Evolutionary conservation across 2,329 filamentous ascomycete genomes (phyloP), one percentile per base, ranked within the genome.

Genomic region (Hortaea werneckii): DNA sequence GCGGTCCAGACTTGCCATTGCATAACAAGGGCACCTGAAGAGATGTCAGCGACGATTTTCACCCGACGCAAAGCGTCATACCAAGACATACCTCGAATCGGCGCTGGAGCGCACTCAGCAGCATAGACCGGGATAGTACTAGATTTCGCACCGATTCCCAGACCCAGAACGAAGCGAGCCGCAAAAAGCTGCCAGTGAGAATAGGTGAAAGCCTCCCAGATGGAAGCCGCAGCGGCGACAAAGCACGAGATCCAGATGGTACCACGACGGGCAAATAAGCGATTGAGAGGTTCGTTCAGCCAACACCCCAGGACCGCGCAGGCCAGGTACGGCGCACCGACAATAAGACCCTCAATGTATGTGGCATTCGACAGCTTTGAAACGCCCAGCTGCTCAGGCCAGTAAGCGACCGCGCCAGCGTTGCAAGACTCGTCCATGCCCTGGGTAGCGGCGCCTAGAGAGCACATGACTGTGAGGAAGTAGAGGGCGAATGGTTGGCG

Each of bases 81-180:
- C 4, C 20, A 20, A 20, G 20, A 20, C 20, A 20, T 9, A 35
- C 43, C 43, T 12, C 43, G 26, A 12, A 44, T 44, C 8, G 37
- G 39, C 20, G 42, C 43, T 5, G 49, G 49, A 5, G 49, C 46
- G 12, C 39, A 85, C 63, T 89, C 85, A 2, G 85, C 84, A 0
- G 83, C 32, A 55, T 85, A 89, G 27, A 89, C 80, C 0, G 85
- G 85, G 1, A 87, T 82, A 0, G 83, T 86, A 0, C 81, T 79
- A 12, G 45, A 48, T 37, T 57, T 57, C 13, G 53, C 46, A 5
- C 55, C 55, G n/a, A 57, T 54, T 12, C 52, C 53, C 37, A 89
- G 75, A 10, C 86, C 86, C 44, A 89, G 73, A 6, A 83, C 71
- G 48, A 89, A 74, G 37, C 85, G 78, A 41, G 79, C 80, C 37